Base-by-base conservation (phyloP, 2,329 filamentous ascomycete genomes). In the Cercospora citrullina region DNA sequence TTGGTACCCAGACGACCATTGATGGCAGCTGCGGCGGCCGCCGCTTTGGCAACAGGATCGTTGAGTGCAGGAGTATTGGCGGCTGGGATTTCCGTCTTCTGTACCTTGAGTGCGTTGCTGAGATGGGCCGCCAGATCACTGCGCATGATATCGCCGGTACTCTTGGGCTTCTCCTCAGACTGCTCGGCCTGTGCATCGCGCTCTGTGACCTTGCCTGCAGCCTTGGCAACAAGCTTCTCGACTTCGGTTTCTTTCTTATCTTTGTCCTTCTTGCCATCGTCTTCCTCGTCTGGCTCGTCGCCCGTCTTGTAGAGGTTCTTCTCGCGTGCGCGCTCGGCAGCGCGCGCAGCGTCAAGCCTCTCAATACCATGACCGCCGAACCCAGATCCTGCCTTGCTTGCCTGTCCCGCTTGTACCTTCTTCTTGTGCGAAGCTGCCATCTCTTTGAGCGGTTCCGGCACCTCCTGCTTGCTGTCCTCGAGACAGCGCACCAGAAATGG, bases 321-420 rank as follows among this genome's bases (percentile, higher is more conserved):
- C 82, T 97, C 93, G 67, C 93, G 90, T 75, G 91, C 88, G 72
- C 93, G 91, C 53, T 94, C 91, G 6, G 92, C 90, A 77, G 97
- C 93, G 77, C 94, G 91, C 75, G 96, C 92, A 75, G 94, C 91
- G 79, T 98, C 94, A 51, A 98, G 89, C 58, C 90, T 89, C 78
- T 98, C 95, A 36, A 99, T 85, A 68, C 95, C 95, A 78, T 97
- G 97, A 65, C 95, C 95, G 75, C 94, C 94, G 75, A 99, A 99
- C 2, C 95, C 95, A 67, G 91, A 92, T 23, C 89, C 90, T 64
- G 81, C 84, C 71, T 93, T 90, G 80, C 96, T 97, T 74, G 93
- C 93, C 78, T 96, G 95, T 60, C 94, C 95, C 7, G 90, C 87
- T 80, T 96, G 96, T 75, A 97, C 92, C 80, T 97, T 97, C 73